Conservation (phyloP, 2,329 filamentous ascomycete genomes). For the Ceratocystis variospora region DNA sequence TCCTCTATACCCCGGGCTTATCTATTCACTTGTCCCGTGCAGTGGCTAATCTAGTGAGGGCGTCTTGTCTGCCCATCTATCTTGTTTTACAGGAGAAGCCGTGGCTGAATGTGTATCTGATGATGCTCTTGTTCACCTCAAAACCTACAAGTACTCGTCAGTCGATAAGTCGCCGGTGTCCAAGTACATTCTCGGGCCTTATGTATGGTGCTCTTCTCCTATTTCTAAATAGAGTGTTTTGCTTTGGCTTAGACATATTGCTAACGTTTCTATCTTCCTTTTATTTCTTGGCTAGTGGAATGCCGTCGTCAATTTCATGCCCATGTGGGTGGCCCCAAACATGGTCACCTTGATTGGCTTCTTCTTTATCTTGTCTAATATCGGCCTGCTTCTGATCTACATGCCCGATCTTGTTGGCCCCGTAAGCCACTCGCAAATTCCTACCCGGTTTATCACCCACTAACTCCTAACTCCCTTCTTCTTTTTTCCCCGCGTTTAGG, state of each 20-base stretch:
- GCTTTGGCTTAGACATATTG: background rate
- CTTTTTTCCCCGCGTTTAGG: slow-evolving; percentile 33
- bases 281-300: slow-evolving; percentile 59
- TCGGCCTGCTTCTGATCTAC: slow-evolving; percentile 57
- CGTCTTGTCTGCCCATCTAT: slow-evolving; percentile 6
- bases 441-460: slow-evolving; percentile 10
- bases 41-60: background rate
- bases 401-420: slow-evolving; percentile 87
- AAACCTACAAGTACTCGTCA: slow-evolving; percentile 92
- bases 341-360: slow-evolving; percentile 95
- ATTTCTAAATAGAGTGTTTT: background rate
- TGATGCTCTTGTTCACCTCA: slow-evolving; percentile 79
- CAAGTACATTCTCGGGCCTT: slow-evolving; percentile 84
- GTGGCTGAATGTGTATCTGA: slow-evolving; percentile 68
- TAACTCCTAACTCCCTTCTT: slow-evolving; percentile 16
- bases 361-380: slow-evolving; percentile 80
- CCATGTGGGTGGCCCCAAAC: slow-evolving; percentile 93
- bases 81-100: slow-evolving; percentile 31
- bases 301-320: slow-evolving; percentile 78
- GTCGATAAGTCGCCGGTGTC: slow-evolving; percentile 94
- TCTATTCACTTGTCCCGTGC: slow-evolving; percentile 1
- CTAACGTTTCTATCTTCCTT: background rate
- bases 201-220: slow-evolving; percentile 48
- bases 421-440: slow-evolving; percentile 36
- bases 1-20: background rate